Evolutionary conservation across 768 basidiomycete genomes (phyloP).

Genomic region (Leccinum imitatum): DNA sequence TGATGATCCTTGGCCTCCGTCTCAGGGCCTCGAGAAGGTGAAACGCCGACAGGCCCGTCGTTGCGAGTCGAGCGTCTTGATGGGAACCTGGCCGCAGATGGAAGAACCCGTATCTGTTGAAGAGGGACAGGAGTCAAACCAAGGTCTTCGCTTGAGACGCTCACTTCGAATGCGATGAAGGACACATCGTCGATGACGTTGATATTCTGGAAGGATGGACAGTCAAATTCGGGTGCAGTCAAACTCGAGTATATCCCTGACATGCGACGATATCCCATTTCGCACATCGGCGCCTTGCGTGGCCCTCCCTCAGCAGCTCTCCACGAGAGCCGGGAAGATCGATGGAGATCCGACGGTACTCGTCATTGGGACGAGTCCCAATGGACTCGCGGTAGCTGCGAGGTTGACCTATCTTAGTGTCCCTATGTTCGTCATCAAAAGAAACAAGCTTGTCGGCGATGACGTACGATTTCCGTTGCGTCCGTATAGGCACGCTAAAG

Average conservation of each 20-base stretch:
- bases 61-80: too few relatives aligned
- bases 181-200: too few relatives aligned
- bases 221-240: not conserved
- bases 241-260: not conserved
- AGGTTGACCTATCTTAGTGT: constrained; percentile 58
- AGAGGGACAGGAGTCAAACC: too few relatives aligned
- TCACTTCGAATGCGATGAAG: too few relatives aligned
- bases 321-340: constrained; percentile 51
- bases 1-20: too few relatives aligned
- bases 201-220: too few relatives aligned
- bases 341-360: constrained; percentile 54
- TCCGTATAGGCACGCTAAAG: constrained; percentile 1
- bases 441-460: constrained; percentile 49
- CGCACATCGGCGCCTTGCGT: constrained; percentile 40
- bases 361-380: constrained; percentile 64
- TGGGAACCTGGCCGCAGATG: too few relatives aligned
- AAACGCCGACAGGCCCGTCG: too few relatives aligned
- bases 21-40: too few relatives aligned
- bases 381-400: constrained; percentile 62
- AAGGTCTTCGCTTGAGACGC: too few relatives aligned
- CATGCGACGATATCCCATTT: not conserved
- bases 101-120: too few relatives aligned
- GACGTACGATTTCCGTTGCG: constrained; percentile 21
- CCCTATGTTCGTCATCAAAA: constrained; percentile 53
- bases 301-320: constrained; percentile 35